Evolutionary conservation across 495 filamentous ascomycete species (phyloP), one percentile per base, ranked within the genome.

Genomic region (Chaetomium cochliodes): DNA sequence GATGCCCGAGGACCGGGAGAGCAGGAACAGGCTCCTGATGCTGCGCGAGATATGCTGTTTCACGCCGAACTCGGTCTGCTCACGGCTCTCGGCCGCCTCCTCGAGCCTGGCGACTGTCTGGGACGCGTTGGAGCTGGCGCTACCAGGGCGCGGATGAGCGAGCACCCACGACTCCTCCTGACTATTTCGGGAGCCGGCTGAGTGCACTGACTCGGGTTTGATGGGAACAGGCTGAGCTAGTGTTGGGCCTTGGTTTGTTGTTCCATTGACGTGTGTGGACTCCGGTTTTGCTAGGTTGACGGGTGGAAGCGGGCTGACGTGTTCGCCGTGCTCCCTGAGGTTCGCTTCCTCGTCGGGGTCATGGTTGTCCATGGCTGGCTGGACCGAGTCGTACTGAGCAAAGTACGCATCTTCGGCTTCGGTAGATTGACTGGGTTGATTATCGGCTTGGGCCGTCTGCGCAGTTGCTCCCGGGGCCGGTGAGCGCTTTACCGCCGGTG

Each of bases 351-450:
- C 87, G 62, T 85, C 83, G 0, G 91, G 91, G 70, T 96, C 92
- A 70, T 96, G 86, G 69, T 86, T 87, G 74, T 97, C 94, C 85
- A 97, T 86, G 30, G 90, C 92, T 0, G 93, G 92, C 69, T 97
- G 92, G 23, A 98, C 92, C 53, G 88, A 82, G 42, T 85, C 86
- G 74, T 98, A 98, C 64, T 87, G 90, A n/a, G 88, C 87, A 73
- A 87, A 97, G 74, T 97, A 97, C 33, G 86, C 86, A 25, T 88
- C 85, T 62, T 93, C 91, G 12, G 88, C 85, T 62, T 93, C 91
- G 20, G 85, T 84, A 5, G 80, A 76, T 12, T 70, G 25, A 49
- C 63, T 69, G 28, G 75, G 51, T 72, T 75, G 42, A 18, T 58
- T 50, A 4, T 49, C 51, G 13, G 65, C 41, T n/a, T 52, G 55